phyloP scores from a whole-genome alignment of 768 basidiomycete species.

The Russula sp. region DNA sequence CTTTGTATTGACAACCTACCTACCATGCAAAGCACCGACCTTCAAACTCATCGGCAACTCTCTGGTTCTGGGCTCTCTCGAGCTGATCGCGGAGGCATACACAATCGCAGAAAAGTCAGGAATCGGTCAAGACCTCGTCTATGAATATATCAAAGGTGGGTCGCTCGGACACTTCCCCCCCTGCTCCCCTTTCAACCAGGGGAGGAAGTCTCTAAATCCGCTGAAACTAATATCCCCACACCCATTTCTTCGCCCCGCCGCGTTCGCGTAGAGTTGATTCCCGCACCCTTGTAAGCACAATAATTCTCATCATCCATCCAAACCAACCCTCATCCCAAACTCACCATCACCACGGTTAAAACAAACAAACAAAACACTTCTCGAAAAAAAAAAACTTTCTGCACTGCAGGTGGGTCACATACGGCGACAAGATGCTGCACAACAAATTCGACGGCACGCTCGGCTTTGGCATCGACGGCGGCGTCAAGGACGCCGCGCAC shows the following conservation, averaged over 20 bases:
- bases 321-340: not conserved
- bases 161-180: not conserved
- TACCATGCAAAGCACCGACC: constrained; percentile 42
- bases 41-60: constrained; percentile 79
- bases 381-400: too few species aligned
- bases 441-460: constrained; percentile 66
- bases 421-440: constrained; percentile 61
- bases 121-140: constrained; percentile 55
- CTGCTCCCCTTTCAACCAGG: too few species aligned
- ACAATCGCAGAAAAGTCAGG: constrained; percentile 83
- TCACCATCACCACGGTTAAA: not conserved
- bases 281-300: constrained; percentile 43
- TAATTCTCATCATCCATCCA: not conserved
- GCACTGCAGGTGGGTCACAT: constrained; percentile 44
- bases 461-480: constrained; percentile 81
- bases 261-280: constrained; percentile 48
- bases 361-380: too few species aligned
- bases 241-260: not conserved
- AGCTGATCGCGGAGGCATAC: constrained; percentile 74
- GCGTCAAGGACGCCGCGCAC: constrained; percentile 79
- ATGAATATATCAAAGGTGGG: constrained; percentile 50
- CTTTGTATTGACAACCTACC: not conserved
- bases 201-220: not conserved
- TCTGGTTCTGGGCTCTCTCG: constrained; percentile 66
- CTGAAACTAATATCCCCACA: constrained; percentile 13